Evolutionary conservation across 306 rosid genomes (phyloP).

Genomic region (Dicorynia guianensis): DNA sequence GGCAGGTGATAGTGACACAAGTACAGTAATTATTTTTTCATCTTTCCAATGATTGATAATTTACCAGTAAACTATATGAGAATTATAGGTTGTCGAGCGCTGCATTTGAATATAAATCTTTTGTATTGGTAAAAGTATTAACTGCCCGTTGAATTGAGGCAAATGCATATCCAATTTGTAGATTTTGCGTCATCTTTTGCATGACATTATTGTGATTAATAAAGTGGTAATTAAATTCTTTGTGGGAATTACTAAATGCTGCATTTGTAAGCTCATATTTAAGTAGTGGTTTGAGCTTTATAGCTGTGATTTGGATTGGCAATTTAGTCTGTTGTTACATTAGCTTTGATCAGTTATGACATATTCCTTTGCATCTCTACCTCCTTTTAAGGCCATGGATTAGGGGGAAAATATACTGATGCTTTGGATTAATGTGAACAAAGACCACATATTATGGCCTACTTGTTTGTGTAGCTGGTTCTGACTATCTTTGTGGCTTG

Average conservation of each 20-base stretch:
- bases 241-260: not conserved
- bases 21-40: not conserved
- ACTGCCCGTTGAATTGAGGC: not conserved
- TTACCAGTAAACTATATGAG: not conserved
- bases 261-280: slow-evolving; percentile 2
- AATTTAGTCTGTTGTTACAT: not conserved
- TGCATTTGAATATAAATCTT: not conserved
- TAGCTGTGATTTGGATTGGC: not conserved
- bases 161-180: not conserved
- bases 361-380: too few species aligned
- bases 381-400: too few species aligned
- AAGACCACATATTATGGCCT: too few species aligned
- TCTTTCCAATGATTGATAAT: not conserved
- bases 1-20: slow-evolving; percentile 32
- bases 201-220: slow-evolving; percentile 15
- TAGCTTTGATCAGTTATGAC: too few species aligned
- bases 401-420: too few species aligned
- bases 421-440: too few species aligned
- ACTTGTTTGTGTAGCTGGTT: too few species aligned
- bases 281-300: not conserved
- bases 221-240: not conserved
- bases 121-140: not conserved
- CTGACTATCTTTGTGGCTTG: too few species aligned
- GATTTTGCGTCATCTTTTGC: not conserved
- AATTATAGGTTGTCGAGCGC: not conserved